Conservation (phyloP, 1,139 yeast genomes). For the Pichia sp. region DNA sequence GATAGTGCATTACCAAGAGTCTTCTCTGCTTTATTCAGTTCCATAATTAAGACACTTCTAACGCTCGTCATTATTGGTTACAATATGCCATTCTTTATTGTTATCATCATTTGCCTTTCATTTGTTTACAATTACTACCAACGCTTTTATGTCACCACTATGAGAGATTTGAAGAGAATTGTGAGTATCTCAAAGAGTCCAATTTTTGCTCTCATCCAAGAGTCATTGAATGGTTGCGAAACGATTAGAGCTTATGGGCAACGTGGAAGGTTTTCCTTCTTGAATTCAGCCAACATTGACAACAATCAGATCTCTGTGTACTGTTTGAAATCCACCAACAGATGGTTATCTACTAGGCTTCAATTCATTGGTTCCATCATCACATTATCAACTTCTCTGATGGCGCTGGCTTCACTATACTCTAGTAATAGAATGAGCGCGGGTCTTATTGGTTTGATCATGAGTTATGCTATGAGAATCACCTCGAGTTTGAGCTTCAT, state of each 20-base stretch:
- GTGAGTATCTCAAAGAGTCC: conserved; percentile 49
- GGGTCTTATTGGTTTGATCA: conserved; percentile 66
- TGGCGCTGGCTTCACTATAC: conserved; percentile 42
- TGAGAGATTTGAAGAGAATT: conserved; percentile 51
- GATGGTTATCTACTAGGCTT: conserved; percentile 69
- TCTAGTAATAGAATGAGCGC: conserved; percentile 46
- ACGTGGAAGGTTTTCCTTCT: conserved; percentile 37
- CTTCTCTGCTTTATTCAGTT: conserved; percentile 38
- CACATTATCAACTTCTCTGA: conserved; percentile 50
- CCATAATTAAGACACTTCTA: conserved; percentile 36
- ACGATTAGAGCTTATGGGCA: conserved; percentile 53
- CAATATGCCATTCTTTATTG: conserved; percentile 44
- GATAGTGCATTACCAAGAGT: conserved; percentile 47
- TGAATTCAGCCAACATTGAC: conserved; percentile 40
- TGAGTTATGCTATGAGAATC: conserved; percentile 64
- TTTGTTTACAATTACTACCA: conserved; percentile 47
- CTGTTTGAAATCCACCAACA: conserved; percentile 54
- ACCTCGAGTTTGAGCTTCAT: conserved; percentile 54
- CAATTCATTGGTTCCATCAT: conserved; percentile 63
- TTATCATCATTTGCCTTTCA: conserved; percentile 36
- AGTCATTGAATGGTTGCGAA: conserved; percentile 52
- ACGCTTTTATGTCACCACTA: conserved; percentile 42
- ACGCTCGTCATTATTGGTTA: conserved; percentile 45
- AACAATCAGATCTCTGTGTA: conserved; percentile 51
- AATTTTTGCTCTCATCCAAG: conserved; percentile 58